These are phyloP conservation scores for Pichiaceae sp. DNA, from an alignment of 1,139 yeast genomes.

Conservation along the genomic window DNA sequence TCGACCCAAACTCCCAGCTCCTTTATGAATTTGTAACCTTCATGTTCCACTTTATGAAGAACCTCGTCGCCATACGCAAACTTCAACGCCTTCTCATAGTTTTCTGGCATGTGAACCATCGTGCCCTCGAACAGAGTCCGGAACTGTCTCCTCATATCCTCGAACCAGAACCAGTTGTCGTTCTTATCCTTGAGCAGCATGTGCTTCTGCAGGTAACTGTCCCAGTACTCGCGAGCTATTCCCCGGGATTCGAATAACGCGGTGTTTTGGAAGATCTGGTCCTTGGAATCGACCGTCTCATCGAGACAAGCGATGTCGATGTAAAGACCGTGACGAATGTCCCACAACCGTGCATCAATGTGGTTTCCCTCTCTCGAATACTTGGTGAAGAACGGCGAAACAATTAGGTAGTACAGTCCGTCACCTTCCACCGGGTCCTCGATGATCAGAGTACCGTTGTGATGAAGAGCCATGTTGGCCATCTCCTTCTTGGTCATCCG, in stretches of 20 bases:
- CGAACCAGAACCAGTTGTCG: conserved; percentile 37
- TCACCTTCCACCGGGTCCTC: conserved; percentile 28
- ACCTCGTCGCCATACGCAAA: conserved; percentile 33
- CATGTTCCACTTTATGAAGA: conserved; percentile 13
- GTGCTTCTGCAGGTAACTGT: background rate
- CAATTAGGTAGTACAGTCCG: conserved; percentile 41
- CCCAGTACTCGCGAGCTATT: background rate
- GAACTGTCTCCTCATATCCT: conserved; percentile 36
- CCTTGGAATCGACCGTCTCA: conserved; percentile 1
- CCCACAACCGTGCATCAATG: conserved; percentile 57
- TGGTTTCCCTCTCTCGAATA: conserved; percentile 31
- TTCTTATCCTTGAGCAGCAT: conserved; percentile 20
- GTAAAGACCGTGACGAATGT: conserved; percentile 44
- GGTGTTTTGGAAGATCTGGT: background rate
- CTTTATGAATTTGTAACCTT: conserved; percentile 10
- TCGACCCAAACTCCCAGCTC: conserved; percentile 18
- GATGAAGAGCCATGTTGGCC: conserved; percentile 30
- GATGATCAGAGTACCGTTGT: conserved; percentile 40
- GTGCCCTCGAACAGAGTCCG: conserved; percentile 47
- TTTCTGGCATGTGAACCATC: conserved; percentile 37
- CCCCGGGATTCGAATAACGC: conserved; percentile 1
- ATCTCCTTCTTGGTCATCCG: conserved; percentile 40
- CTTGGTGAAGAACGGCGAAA: conserved; percentile 33
- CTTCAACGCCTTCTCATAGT: conserved; percentile 27
- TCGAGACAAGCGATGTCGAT: conserved; percentile 40